Evolutionary conservation across 192 early-diverging fungal species (phyloP), one percentile per base, ranked within the genome.

Genomic region (Helicostylum pulchrum): DNA sequence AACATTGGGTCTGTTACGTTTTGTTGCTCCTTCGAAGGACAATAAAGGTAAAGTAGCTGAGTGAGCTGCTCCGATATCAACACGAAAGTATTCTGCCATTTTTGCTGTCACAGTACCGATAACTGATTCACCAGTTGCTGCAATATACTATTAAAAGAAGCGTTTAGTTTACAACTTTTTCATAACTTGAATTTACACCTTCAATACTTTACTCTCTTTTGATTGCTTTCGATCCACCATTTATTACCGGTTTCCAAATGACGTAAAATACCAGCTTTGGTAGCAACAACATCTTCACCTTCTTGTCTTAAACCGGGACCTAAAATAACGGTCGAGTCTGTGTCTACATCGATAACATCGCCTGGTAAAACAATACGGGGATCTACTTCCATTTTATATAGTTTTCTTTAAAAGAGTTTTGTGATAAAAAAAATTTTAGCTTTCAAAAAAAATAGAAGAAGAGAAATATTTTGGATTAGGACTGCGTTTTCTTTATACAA

Each of bases 61-160:
- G 58, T 96, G 93, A 8, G 96, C 90, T 2, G 88, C 78, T n/a
- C 95, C 94, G 78, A 99, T 95, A 65, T 99, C 97, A 8, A 99
- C 86, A 49, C 89, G 80, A 70, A 89, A 99, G 53, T 80, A 78
- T 36, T 98, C 96, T 60, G 70, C 88, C 15, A 80, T 66, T 55
- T 84, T 83, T 2, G 72, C 82, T 32, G 72, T 76, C 1, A 99
- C 84, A 2, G 88, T 84, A 15, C 96, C 97, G 52, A 99, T 72
- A 1, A 99, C 92, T 0, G 90, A 85, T 73, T 99, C 97, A 61
- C 88, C 86, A 31, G 85, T 75, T 5, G 87, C 83, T 3, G 97
- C 85, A 47, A 97, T 84, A 80, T 99, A 99, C 84, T 95, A 77
- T 21, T 36, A 7, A 46, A 46, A 43, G 1, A 48, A 57, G 57